Base-by-base conservation (phyloP, 352 stramenopile genomes). In the Phytophthora megakarya region DNA sequence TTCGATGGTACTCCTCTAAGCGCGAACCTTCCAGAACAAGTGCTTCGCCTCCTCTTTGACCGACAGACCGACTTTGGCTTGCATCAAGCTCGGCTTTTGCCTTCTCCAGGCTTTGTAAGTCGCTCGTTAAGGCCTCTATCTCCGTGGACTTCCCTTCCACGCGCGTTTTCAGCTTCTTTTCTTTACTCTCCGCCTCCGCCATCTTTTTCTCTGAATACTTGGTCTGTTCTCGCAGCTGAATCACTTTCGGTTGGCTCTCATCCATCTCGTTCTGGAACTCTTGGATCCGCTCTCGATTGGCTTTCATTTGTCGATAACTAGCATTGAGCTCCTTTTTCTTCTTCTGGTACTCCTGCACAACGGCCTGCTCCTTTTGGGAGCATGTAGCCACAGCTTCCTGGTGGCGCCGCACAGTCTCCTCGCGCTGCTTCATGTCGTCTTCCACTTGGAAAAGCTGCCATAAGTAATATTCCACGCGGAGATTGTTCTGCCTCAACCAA, bases 391-490 rank as follows among this genome's bases (percentile, higher is more conserved):
- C 45, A 57, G 84, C 65, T 6, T 88, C 70, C 53, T 92, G 72
- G 16, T 78, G 70, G 0, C 73, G 47, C 18, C 79, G 77, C 11
- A 97, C 75, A 3, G 78, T 65, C 22, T 94, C 92, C 61, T 97
- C 89, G 37, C 92, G 84, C 23, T 89, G 69, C 18, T 90, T 78
- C 3, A 97, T 78, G 38, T 98, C 90, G 13, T 92, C 80, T 57
- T 99, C 79, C 19, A 98, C 86, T 68, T 99, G 95, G 46, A 94
- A 98, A 19, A 99, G 79, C 60, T 98, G 90, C 96, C 96, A 99
- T 35, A 99, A 75, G 55, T 98, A 99, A 65, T 97, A 93, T 58
- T 99, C 89, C 0, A 91, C 87, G 25, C 93, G 83, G 4, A 98
- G 57, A 18, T 84, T 55, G 65, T 80, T 80, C 84, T 93, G 54